Base-by-base conservation (phyloP, 306 rosid genomes). In the Sicyos edulis region DNA sequence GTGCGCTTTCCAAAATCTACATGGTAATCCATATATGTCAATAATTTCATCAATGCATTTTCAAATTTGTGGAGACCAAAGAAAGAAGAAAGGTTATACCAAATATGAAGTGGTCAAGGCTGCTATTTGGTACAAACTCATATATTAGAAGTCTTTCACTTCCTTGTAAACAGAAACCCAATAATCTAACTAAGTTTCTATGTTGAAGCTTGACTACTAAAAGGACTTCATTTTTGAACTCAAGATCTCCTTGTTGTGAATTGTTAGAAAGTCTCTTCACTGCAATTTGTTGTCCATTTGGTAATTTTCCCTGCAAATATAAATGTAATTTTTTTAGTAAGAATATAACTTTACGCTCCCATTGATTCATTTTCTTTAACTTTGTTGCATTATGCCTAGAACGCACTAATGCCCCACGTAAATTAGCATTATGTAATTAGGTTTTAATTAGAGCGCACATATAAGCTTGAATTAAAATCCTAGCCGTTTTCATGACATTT, bases 221-320 rank as follows among this genome's bases (percentile, higher is more conserved):
- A n/a, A n/a, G n/a, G n/a, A n/a, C n/a, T n/a, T n/a, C n/a, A n/a
- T n/a, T n/a, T n/a, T n/a, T 32, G 6, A 61, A 61, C 14, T 61
- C 67, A 7, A 7, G 0, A 8, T 54, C 12, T 54, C 59, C 24
- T 54, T 54, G 9, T 17, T 54, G 9, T n/a, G 59, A 54, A 54
- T 19, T 3, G 2, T 7, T 54, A 2, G 26, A 3, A 54, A 54
- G 59, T 10, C 59, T 54, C 10, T 54, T 54, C 59, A 54, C 59
- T 17, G 59, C 59, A 17, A 54, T 54, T 6, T 17, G 9, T 19
- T 17, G 58, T 8, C 59, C 59, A 54, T 54, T 54, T 7, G 13
- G 12, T 17, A 54, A 2, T 10, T 17, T 54, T 1, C 59, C 59
- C 96, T 87, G 82, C 24, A 22, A 47, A 40, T 40, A 40, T 40